Evolutionary conservation across 805 yeast species (phyloP).

Genomic region (Zygoascus tannicola): DNA sequence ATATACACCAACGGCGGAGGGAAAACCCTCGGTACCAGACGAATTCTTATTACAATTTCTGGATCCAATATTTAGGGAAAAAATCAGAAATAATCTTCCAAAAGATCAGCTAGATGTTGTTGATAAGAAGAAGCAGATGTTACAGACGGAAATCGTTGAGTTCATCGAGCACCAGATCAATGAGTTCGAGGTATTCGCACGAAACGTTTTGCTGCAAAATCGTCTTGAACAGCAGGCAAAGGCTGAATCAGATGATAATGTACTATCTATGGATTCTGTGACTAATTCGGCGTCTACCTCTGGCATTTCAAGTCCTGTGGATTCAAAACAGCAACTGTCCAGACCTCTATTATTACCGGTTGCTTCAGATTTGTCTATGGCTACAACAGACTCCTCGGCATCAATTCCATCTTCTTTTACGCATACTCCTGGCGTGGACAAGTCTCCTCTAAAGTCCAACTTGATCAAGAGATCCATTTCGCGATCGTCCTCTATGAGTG

Average conservation of each 20-base stretch:
- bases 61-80: slow-evolving; percentile 10
- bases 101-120: slow-evolving; percentile 5
- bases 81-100: slow-evolving; percentile 7
- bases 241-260: too few species aligned
- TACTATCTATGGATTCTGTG: neutral
- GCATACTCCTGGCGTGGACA: neutral
- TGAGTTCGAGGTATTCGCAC: slow-evolving; percentile 11
- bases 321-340: too few species aligned
- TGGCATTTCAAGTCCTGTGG: neutral
- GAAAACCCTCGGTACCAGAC: slow-evolving; percentile 11
- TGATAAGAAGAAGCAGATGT: slow-evolving; percentile 8
- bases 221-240: neutral
- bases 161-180: slow-evolving; percentile 10
- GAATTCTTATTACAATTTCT: slow-evolving; percentile 13
- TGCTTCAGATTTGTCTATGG: too few species aligned
- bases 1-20: slow-evolving; percentile 10
- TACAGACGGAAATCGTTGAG: slow-evolving; percentile 12
- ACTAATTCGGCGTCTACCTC: neutral
- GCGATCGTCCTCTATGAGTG: neutral
- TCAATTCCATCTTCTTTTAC: too few species aligned
- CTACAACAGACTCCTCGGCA: too few species aligned
- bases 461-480: neutral
- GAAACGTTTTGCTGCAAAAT: slow-evolving; percentile 5
- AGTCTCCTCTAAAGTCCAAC: slow-evolving; percentile 1
- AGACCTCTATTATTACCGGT: too few species aligned